Conservation (phyloP, 2,329 filamentous ascomycete genomes). For the Ceratocystis eucalypticola region DNA sequence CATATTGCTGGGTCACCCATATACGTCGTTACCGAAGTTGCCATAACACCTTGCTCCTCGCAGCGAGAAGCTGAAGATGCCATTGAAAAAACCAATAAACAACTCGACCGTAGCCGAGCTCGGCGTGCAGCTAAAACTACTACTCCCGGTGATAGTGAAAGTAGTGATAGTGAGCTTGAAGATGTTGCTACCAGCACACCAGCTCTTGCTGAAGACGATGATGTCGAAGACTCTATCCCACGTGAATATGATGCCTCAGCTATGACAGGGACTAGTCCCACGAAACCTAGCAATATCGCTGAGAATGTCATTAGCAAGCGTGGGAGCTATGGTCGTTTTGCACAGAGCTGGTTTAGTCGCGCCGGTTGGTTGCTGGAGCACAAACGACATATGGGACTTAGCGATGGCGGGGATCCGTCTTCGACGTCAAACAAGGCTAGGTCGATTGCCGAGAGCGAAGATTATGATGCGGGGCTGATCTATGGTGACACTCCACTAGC, state of each 20-base stretch:
- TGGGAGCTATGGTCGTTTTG: constrained; percentile 79
- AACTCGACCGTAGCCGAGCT: constrained; percentile 22
- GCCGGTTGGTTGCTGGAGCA: constrained; percentile 66
- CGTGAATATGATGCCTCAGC: constrained; percentile 26
- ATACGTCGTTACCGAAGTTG: constrained; percentile 78
- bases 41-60: constrained; percentile 75
- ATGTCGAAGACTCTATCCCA: constrained; percentile 32
- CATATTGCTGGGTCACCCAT: constrained; percentile 69
- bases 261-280: constrained; percentile 23
- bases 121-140: background rate
- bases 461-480: constrained; percentile 14
- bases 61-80: constrained; percentile 59
- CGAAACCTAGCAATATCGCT: constrained; percentile 50
- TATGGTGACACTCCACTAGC: constrained; percentile 12
- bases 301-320: constrained; percentile 76
- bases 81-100: constrained; percentile 45
- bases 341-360: constrained; percentile 79
- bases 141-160: constrained; percentile 19
- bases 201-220: constrained; percentile 25
- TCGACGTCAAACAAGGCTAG: constrained; percentile 29
- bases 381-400: constrained; percentile 56
- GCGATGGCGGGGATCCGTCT: constrained; percentile 26
- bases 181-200: constrained; percentile 34
- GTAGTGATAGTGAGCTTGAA: constrained; percentile 25
- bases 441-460: constrained; percentile 20